Conservation (phyloP, 176 grass and related monocot genomes). For the Avena eriantha region DNA sequence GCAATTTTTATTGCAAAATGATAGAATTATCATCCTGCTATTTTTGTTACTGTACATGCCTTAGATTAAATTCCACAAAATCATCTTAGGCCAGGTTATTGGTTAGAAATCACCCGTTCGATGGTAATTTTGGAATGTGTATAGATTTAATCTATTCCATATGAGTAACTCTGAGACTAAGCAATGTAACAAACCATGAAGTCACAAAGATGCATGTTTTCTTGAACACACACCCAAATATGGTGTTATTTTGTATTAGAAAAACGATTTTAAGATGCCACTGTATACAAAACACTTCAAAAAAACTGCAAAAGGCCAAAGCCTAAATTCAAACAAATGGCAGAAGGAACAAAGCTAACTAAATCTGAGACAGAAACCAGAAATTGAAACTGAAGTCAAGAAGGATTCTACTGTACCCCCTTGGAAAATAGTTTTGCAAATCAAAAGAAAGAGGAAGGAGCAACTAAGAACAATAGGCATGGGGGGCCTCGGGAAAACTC, state of each 20-base stretch:
- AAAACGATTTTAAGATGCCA: background rate
- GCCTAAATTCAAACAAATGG: background rate
- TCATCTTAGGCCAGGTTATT: background rate
- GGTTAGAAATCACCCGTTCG: background rate
- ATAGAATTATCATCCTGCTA: too few species aligned
- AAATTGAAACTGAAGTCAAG: background rate
- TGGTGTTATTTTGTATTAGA: background rate
- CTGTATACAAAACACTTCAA: background rate
- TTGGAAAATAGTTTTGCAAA: background rate
- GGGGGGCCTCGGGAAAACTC: constrained; percentile 19
- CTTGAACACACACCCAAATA: background rate
- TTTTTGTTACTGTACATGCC: background rate
- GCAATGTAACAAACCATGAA: background rate
- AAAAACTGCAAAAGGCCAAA: background rate
- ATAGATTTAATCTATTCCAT: background rate
- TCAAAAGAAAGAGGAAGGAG: background rate
- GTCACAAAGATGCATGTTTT: background rate
- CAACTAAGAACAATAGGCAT: constrained; percentile 3
- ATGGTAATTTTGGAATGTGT: background rate
- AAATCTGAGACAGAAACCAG: background rate
- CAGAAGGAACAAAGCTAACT: background rate
- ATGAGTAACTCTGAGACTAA: background rate
- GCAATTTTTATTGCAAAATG: background rate
- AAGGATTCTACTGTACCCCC: background rate
- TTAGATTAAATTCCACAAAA: background rate